A percentile compares a stretch with the other conserved stretches of the same genome.
Conservation (phyloP, 768 basidiomycete species). For the Kondoa malvinella region DNA sequence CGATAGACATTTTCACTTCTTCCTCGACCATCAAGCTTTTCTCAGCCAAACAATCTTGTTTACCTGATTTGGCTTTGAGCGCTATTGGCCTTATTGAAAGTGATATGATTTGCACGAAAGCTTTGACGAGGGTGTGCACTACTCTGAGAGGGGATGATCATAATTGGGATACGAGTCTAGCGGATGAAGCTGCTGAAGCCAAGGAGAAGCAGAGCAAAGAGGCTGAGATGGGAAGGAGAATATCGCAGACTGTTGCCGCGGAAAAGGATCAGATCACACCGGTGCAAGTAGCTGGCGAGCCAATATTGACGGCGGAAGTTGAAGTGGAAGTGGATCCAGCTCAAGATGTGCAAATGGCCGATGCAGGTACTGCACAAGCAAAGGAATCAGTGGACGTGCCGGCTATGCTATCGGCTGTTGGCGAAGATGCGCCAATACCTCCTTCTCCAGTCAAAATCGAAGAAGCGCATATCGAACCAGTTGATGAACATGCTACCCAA, state of each 20-base stretch:
- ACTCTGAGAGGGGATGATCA: slow-evolving; percentile 22
- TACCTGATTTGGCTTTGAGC: slow-evolving; percentile 18
- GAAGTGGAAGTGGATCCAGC: slow-evolving; percentile 2
- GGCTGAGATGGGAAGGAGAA: not conserved
- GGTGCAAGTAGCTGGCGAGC: too few species aligned
- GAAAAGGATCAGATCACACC: too few species aligned
- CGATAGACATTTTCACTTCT: slow-evolving; percentile 25
- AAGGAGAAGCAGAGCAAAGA: not conserved
- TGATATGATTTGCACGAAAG: slow-evolving; percentile 20
- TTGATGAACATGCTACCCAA: not conserved
- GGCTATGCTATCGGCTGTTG: not conserved
- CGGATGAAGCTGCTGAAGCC: not conserved
- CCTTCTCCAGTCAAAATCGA: not conserved
- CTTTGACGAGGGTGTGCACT: slow-evolving; percentile 17
- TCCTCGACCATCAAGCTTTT: slow-evolving; percentile 20
- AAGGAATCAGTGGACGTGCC: not conserved
- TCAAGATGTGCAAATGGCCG: not conserved
- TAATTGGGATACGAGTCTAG: not conserved
- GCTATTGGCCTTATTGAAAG: slow-evolving; percentile 26
- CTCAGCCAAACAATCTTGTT: slow-evolving; percentile 17
- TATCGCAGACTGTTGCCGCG: too few species aligned
- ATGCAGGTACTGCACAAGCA: not conserved
- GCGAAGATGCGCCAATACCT: not conserved
- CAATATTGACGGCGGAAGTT: not conserved
- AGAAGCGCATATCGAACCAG: not conserved